phyloP scores from a whole-genome alignment of 768 basidiomycete genomes.

The Tulasnella sp. region DNA sequence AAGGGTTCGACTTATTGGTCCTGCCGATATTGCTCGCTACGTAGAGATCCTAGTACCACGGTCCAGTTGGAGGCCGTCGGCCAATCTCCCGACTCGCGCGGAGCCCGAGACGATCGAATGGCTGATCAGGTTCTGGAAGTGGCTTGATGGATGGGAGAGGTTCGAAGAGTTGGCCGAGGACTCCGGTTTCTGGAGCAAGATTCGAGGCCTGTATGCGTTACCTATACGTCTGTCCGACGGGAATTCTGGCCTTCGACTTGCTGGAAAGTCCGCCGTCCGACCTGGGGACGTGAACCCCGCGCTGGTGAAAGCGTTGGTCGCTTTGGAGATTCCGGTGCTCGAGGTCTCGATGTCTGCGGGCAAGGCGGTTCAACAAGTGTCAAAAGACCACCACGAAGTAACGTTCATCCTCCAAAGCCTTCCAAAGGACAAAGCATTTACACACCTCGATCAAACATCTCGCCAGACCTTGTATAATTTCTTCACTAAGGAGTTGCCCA shows the following conservation, averaged over 20 bases:
- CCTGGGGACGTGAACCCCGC: not conserved
- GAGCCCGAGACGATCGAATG: slow-evolving; percentile 27
- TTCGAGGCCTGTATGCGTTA: not conserved
- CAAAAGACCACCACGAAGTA: not conserved
- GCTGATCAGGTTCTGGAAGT: slow-evolving; percentile 41
- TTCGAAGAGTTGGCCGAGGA: not conserved
- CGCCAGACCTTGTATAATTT: not conserved
- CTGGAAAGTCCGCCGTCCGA: not conserved
- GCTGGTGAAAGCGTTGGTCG: not conserved
- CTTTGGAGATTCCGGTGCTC: not conserved
- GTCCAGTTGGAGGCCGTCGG: not conserved
- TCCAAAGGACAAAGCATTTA: not conserved
- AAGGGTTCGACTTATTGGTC: not conserved
- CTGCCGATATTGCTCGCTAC: not conserved
- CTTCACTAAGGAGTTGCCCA: not conserved
- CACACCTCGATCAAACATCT: not conserved
- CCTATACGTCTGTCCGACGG: not conserved
- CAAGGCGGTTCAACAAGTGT: not conserved
- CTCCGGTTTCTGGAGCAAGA: not conserved
- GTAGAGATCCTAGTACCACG: not conserved
- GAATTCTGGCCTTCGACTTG: not conserved
- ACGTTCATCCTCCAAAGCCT: not conserved
- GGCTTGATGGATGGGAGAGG: slow-evolving; percentile 32
- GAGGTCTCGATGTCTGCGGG: not conserved
- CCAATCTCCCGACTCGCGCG: slow-evolving; percentile 15